A percentile compares a stretch with the other conserved stretches of the same genome.
These are phyloP conservation scores for Colletotrichum australisinense DNA, from an alignment of 2,329 filamentous ascomycete species.

Conservation along the genomic window DNA sequence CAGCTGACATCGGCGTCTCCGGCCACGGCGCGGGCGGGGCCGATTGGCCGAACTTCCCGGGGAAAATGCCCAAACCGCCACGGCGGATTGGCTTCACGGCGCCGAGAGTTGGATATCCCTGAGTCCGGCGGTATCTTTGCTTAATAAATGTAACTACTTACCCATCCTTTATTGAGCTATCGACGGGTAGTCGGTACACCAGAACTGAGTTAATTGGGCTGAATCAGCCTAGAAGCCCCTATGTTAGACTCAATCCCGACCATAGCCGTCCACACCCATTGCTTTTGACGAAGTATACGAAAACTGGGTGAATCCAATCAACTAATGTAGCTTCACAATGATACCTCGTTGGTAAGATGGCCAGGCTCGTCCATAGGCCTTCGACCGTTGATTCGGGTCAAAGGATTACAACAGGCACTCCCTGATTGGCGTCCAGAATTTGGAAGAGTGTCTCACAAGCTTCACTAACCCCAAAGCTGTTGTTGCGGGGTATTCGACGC, in stretches of 20 bases:
- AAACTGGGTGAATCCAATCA: background rate
- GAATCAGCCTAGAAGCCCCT: background rate
- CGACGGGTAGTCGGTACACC: too few species aligned
- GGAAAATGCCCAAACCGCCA: background rate
- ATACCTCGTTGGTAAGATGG: background rate
- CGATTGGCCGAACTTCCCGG: slow-evolving; percentile 11
- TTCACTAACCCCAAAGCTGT: background rate
- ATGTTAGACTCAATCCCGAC: background rate
- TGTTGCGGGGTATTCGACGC: background rate
- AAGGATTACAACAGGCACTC: background rate
- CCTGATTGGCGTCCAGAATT: background rate
- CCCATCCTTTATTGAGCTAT: too few species aligned
- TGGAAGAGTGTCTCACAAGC: background rate
- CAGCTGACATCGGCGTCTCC: slow-evolving; percentile 18
- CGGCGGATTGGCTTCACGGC: background rate
- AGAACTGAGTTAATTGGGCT: background rate
- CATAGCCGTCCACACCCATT: background rate
- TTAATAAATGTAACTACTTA: too few species aligned
- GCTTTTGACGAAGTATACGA: background rate
- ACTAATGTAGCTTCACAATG: background rate
- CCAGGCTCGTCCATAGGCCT: background rate
- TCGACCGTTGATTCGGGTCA: background rate
- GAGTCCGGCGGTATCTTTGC: slow-evolving; percentile 31
- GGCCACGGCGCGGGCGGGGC: slow-evolving; percentile 15
- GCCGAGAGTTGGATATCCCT: background rate